Percentiles rank a stretch among this genome's conserved stretches.
These are phyloP conservation scores for Hemileccinum impolitum DNA, from an alignment of 768 basidiomycete species.

Conservation along the genomic window DNA sequence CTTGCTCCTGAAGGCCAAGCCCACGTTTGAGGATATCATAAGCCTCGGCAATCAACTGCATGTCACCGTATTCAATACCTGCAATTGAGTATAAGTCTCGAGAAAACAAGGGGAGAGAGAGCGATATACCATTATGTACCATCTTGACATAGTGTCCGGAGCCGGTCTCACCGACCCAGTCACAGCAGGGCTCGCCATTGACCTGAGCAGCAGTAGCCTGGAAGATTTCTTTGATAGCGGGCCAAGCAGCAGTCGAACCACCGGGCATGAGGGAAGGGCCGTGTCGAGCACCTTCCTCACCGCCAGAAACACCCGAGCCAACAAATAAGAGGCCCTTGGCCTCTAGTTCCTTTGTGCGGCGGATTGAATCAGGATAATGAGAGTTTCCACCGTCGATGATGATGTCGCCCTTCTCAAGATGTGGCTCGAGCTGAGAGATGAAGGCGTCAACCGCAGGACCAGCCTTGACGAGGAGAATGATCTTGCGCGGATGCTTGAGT, in stretches of 20 bases:
- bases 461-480: slow-evolving; percentile 98
- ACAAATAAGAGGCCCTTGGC: slow-evolving; percentile 94
- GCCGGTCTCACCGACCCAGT: slow-evolving; percentile 98
- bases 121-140: slow-evolving; percentile 85
- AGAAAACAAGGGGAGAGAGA: not conserved
- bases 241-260: slow-evolving; percentile 93
- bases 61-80: slow-evolving; percentile 99
- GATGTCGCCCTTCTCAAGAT: slow-evolving; percentile 95
- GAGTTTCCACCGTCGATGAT: slow-evolving; percentile 99
- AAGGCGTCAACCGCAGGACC: slow-evolving; percentile 95
- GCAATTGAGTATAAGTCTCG: slow-evolving; percentile 7
- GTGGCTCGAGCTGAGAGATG: slow-evolving; percentile 83
- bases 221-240: slow-evolving; percentile 96
- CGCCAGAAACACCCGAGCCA: slow-evolving; percentile 98
- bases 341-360: slow-evolving; percentile 90
- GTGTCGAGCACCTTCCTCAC: slow-evolving; percentile 96
- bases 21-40: slow-evolving; percentile 99
- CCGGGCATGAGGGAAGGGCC: slow-evolving; percentile 99
- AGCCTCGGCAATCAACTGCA: slow-evolving; percentile 98
- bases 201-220: slow-evolving; percentile 96
- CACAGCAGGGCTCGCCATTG: slow-evolving; percentile 94
- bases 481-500: slow-evolving; percentile 94
- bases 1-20: slow-evolving; percentile 77
- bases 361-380: slow-evolving; percentile 97
- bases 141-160: slow-evolving; percentile 99